Percentiles rank a stretch among this genome's conserved stretches.
Conservation (phyloP, 2,329 filamentous ascomycete genomes). For the Colletotrichum sp. region DNA sequence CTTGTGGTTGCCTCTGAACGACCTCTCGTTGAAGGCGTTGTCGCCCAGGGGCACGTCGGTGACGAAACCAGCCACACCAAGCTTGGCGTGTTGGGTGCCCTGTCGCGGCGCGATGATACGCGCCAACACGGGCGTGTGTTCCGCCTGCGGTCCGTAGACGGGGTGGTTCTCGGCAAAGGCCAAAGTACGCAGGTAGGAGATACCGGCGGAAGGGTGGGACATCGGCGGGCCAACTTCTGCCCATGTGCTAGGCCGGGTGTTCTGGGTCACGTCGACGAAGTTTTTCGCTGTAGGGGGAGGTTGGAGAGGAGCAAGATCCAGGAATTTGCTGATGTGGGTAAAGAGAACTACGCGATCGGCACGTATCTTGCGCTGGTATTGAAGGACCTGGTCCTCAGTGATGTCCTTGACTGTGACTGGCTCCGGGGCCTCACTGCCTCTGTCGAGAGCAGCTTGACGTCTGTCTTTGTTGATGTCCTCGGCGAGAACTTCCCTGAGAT, state of each 20-base stretch:
- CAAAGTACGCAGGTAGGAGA: conserved; percentile 65
- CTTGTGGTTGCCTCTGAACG: conserved; percentile 9
- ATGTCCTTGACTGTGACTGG: conserved; percentile 43
- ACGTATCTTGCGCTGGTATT: conserved; percentile 59
- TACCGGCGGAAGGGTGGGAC: conserved; percentile 66
- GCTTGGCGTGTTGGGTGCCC: conserved; percentile 38
- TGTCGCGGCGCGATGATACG: conserved; percentile 55
- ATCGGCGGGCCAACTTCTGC: conserved; percentile 60
- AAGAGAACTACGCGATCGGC: conserved; percentile 56
- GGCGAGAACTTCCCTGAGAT: conserved; percentile 56
- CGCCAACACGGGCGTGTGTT: conserved; percentile 53
- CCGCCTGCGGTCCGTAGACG: conserved; percentile 62
- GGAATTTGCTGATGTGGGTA: conserved; percentile 61
- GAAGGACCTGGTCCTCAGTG: conserved; percentile 54
- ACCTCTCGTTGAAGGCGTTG: conserved; percentile 43
- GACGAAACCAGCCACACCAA: conserved; percentile 63
- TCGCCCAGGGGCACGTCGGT: conserved; percentile 46
- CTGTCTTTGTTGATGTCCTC: conserved; percentile 46
- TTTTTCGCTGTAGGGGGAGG: conserved; percentile 32
- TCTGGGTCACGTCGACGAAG: conserved; percentile 26
- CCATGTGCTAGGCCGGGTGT: conserved; percentile 46
- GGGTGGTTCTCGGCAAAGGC: conserved; percentile 65
- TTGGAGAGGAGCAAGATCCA: conserved; percentile 64
- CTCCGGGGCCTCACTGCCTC: conserved; percentile 34
- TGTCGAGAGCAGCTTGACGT: conserved; percentile 42